These are phyloP conservation scores for Fusarium bulbicola DNA, from an alignment of 2,329 filamentous ascomycete genomes.

Conservation along the genomic window DNA sequence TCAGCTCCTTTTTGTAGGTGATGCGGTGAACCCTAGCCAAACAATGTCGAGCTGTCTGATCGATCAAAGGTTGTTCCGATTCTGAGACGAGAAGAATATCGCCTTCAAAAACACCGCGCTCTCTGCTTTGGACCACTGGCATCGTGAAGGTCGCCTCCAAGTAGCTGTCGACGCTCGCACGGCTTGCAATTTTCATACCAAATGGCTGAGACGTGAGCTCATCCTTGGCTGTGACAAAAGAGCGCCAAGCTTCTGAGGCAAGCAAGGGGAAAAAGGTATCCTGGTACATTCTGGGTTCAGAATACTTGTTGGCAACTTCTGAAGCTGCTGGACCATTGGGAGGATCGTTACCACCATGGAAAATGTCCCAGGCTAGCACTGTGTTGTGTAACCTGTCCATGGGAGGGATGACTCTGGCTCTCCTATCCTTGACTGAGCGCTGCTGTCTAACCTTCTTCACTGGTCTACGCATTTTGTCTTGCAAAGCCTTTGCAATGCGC, in stretches of 20 bases:
- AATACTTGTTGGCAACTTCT: conserved; percentile 80
- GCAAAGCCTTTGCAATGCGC: conserved; percentile 56
- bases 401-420: conserved; percentile 88
- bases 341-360: conserved; percentile 86
- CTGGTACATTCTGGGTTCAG: conserved; percentile 81
- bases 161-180: conserved; percentile 91
- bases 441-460: conserved; percentile 85
- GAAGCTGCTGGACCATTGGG: conserved; percentile 79
- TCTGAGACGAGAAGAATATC: conserved; percentile 90
- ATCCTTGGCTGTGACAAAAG: conserved; percentile 88
- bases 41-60: conserved; percentile 77
- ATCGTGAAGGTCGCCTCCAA: conserved; percentile 90
- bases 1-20: conserved; percentile 79
- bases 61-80: conserved; percentile 73
- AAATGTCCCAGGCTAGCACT: conserved; percentile 94
- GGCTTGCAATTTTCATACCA: conserved; percentile 86
- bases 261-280: conserved; percentile 90
- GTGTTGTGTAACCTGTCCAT: conserved; percentile 85
- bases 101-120: conserved; percentile 79
- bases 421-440: conserved; percentile 91
- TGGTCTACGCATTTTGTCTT: conserved; percentile 70
- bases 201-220: conserved; percentile 84
- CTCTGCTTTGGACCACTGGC: conserved; percentile 73
- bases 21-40: conserved; percentile 84
- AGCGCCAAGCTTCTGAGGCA: conserved; percentile 94